Evolutionary conservation across 306 rosid species (phyloP).

Genomic region (Quercus parvula): DNA sequence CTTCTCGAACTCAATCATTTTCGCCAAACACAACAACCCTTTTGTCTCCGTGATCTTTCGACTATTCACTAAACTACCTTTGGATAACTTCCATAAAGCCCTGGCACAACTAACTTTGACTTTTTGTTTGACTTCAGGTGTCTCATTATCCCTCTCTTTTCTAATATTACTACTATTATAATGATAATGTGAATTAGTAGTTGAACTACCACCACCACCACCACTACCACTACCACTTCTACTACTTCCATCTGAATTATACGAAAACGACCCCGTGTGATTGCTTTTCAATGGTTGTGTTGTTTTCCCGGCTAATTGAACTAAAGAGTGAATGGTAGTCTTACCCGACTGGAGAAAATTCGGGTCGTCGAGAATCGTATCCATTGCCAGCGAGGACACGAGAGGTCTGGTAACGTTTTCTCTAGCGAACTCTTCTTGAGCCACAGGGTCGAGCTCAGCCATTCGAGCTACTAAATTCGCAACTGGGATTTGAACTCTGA

Average conservation of each 20-base stretch:
- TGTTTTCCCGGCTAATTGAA: conserved; percentile 29
- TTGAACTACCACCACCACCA: conserved; percentile 28
- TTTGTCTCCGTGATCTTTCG: conserved; percentile 71
- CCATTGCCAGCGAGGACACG: conserved; percentile 61
- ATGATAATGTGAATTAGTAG: too few species aligned
- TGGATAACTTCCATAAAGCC: conserved; percentile 84
- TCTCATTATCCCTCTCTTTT: conserved; percentile 59
- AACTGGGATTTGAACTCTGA: conserved; percentile 58
- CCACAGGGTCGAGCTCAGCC: conserved; percentile 46
- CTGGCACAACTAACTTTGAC: conserved; percentile 64
- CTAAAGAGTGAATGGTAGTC: conserved; percentile 55
- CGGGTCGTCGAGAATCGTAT: conserved; percentile 55
- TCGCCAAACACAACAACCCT: conserved; percentile 87
- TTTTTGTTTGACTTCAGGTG: conserved; percentile 47
- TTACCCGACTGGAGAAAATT: conserved; percentile 31
- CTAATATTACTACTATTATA: conserved; percentile 11
- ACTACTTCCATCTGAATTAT: conserved; percentile 53
- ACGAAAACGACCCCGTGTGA: conserved; percentile 25
- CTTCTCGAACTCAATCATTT: conserved; percentile 58
- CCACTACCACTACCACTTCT: conserved; percentile 51
- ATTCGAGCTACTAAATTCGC: conserved; percentile 63
- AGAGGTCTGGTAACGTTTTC: conserved; percentile 74
- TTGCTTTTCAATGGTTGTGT: conserved; percentile 1
- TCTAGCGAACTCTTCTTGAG: conserved; percentile 70
- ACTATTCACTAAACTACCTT: conserved; percentile 47